Evolutionary conservation across 129 eudicot species (phyloP).

Genomic region (carrot (Daucus carota)): DNA sequence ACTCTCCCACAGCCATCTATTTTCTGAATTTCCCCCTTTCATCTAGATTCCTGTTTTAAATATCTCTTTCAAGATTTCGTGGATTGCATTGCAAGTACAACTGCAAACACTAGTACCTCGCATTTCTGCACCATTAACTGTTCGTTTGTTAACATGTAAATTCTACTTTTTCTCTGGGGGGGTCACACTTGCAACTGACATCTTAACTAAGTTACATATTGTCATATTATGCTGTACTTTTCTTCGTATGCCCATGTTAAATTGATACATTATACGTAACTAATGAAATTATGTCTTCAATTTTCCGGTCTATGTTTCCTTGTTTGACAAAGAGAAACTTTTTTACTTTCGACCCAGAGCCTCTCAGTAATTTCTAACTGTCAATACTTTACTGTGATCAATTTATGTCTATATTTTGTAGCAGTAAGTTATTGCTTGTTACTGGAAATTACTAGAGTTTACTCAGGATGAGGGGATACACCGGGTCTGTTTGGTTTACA

Average conservation of each 20-base stretch:
- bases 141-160: neutral
- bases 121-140: neutral
- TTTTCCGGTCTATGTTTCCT: neutral
- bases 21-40: neutral
- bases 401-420: neutral
- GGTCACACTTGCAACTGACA: neutral
- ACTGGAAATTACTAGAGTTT: neutral
- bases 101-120: neutral
- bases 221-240: neutral
- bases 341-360: neutral
- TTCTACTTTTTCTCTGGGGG: neutral
- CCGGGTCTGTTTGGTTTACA: neutral
- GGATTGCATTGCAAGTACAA: neutral
- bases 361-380: neutral
- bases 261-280: neutral
- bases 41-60: neutral
- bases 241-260: neutral
- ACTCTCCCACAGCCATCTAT: neutral
- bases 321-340: neutral
- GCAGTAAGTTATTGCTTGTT: neutral
- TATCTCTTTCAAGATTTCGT: neutral
- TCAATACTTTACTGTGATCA: neutral
- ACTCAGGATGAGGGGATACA: neutral
- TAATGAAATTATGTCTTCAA: no score
- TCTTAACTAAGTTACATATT: neutral